Conservation (phyloP, 2,329 filamentous ascomycete species). For the Bisporella sp. region DNA sequence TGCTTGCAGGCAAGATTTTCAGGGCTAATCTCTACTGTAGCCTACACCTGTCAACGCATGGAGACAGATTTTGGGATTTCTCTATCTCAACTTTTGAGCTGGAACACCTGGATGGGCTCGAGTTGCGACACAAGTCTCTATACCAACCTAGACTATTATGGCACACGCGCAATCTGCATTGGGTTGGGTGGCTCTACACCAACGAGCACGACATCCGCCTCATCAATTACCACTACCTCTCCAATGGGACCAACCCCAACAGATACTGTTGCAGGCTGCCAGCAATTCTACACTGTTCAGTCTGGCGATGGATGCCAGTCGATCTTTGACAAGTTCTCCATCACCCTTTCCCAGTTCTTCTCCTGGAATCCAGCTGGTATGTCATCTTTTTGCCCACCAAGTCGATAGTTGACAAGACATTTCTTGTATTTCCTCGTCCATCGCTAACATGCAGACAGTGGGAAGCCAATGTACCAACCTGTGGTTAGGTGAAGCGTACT, state of each 20-base stretch:
- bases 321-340: conserved; percentile 16
- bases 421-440: too few species aligned
- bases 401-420: too few species aligned
- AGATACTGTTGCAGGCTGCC: neutral
- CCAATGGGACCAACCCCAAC: neutral
- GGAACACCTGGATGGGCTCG: neutral
- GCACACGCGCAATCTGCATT: neutral
- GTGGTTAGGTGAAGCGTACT: conserved; percentile 5
- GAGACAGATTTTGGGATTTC: neutral
- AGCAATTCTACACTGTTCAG: neutral
- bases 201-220: neutral
- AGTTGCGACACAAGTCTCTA: neutral
- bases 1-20: too few species aligned
- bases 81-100: neutral
- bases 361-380: conserved; percentile 6
- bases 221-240: neutral
- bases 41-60: neutral
- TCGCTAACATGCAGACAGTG: neutral
- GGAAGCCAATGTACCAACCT: conserved; percentile 19
- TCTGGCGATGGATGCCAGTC: conserved; percentile 19
- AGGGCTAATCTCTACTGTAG: too few species aligned
- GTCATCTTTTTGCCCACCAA: neutral
- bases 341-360: conserved; percentile 21
- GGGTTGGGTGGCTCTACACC: neutral
- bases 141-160: neutral